Conservation (phyloP, 257 asterid species). For the Petunia axillaris region DNA sequence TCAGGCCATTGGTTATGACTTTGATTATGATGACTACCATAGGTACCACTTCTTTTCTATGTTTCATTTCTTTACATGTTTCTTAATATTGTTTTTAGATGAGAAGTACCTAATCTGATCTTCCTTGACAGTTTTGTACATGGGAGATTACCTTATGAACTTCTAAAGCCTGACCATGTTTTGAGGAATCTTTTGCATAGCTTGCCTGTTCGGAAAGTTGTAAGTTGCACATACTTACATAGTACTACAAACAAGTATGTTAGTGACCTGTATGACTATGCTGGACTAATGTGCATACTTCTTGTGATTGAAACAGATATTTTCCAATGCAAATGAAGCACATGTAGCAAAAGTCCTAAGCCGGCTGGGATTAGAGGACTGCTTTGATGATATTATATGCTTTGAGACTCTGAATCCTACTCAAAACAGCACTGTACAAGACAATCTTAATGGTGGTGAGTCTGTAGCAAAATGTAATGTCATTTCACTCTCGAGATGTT, state of each 20-base stretch:
- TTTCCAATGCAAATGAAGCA: slow-evolving; percentile 91
- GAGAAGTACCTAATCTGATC: neutral
- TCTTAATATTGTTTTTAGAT: slow-evolving; percentile 11
- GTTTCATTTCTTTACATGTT: slow-evolving; percentile 3
- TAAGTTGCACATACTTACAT: slow-evolving; percentile 41
- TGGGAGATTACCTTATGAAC: slow-evolving; percentile 85
- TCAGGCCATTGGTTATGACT: slow-evolving; percentile 77
- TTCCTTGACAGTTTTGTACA: slow-evolving; percentile 65
- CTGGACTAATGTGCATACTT: neutral
- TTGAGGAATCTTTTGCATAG: slow-evolving; percentile 63
- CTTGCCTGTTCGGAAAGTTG: slow-evolving; percentile 79
- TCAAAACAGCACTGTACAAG: slow-evolving; percentile 32
- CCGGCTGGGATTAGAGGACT: slow-evolving; percentile 83
- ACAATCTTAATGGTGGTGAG: slow-evolving; percentile 49
- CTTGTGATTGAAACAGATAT: slow-evolving; percentile 55
- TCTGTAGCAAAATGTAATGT: neutral
- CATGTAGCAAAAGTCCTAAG: slow-evolving; percentile 75
- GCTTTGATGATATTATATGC: slow-evolving; percentile 71
- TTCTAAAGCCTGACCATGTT: slow-evolving; percentile 68
- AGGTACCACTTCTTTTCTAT: slow-evolving; percentile 43
- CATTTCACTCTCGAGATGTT: neutral
- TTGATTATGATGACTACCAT: slow-evolving; percentile 86
- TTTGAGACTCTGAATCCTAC: slow-evolving; percentile 83
- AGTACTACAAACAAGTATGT: neutral
- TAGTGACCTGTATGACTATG: neutral